Evolutionary conservation across 2,329 filamentous ascomycete genomes (phyloP).

Genomic region (Alternaria consortialis): DNA sequence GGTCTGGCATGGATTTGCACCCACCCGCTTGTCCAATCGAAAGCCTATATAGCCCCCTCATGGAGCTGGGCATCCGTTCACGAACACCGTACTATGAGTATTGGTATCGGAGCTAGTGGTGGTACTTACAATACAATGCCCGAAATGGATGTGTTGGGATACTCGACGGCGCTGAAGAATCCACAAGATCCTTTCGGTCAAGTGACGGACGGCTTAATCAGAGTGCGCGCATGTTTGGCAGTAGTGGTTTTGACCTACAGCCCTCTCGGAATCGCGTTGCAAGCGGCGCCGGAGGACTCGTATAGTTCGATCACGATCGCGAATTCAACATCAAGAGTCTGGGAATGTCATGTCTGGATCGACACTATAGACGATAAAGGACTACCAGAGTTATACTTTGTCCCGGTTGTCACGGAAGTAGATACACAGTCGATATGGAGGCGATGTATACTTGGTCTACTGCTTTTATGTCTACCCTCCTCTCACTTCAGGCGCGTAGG

Average conservation of each 20-base stretch:
- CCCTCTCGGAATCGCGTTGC: no score
- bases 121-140: no score
- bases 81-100: no score
- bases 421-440: not conserved
- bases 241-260: no score
- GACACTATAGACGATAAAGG: not conserved
- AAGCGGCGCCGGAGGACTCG: no score
- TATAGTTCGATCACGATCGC: no score
- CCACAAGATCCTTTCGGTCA: not conserved
- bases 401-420: no score
- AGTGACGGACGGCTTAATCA: not conserved
- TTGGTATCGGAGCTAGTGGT: no score
- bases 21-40: not conserved
- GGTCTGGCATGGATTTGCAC: not conserved
- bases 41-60: not conserved
- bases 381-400: not conserved
- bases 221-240: not conserved
- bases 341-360: no score
- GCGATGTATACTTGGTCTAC: not conserved
- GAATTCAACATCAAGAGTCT: no score
- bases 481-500: not conserved
- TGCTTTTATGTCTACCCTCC: not conserved
- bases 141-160: not conserved
- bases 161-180: not conserved
- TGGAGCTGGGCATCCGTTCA: not conserved